phyloP scores from a whole-genome alignment of 148 eudicot genomes.

The Heliosperma pusillum region DNA sequence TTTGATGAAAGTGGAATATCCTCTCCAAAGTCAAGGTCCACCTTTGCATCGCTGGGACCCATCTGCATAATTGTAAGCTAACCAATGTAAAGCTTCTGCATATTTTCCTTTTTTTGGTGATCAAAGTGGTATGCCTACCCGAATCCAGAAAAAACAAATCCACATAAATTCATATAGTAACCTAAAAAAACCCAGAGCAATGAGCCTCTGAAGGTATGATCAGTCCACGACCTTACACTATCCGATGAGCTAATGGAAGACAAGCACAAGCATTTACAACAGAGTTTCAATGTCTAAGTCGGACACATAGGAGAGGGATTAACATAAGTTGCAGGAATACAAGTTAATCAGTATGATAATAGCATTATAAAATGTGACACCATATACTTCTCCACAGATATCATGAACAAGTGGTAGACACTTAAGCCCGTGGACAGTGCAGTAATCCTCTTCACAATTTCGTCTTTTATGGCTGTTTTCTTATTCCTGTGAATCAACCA shows the following conservation, averaged over 20 bases:
- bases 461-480: no score
- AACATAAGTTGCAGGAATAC: neutral
- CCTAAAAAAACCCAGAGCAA: neutral
- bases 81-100: neutral
- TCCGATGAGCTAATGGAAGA: neutral
- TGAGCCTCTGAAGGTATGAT: neutral
- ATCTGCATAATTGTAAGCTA: conserved; percentile 32
- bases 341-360: neutral
- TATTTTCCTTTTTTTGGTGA: neutral
- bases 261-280: neutral
- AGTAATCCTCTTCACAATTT: neutral
- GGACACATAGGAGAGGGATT: neutral
- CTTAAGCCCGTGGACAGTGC: neutral
- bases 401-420: neutral
- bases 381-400: neutral
- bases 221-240: neutral
- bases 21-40: conserved; percentile 65
- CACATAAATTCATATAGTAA: neutral
- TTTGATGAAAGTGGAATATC: conserved; percentile 52
- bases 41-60: conserved; percentile 53
- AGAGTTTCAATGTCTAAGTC: neutral
- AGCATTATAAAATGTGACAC: neutral
- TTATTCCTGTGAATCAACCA: neutral
- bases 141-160: neutral
- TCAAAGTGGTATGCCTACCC: neutral